phyloP scores from a whole-genome alignment of 176 grass and related monocot species.

The Oryza brachyantha region DNA sequence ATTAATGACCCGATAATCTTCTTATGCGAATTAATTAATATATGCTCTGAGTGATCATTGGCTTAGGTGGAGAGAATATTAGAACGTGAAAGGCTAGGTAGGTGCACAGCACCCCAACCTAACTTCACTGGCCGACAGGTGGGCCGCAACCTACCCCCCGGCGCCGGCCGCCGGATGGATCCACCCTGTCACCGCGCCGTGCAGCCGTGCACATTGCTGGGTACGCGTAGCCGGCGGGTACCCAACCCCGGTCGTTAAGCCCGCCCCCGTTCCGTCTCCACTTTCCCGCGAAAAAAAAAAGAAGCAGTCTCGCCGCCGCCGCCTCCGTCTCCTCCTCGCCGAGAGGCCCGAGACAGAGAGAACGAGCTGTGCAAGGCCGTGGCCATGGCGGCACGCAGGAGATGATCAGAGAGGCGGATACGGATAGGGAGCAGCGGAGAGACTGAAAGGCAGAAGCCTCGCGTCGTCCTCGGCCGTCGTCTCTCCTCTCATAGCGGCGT shows the following conservation, averaged over 20 bases:
- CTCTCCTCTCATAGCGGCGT: background rate
- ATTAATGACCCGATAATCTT: no score
- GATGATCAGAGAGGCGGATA: background rate
- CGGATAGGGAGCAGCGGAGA: background rate
- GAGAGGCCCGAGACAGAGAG: conserved; percentile 7
- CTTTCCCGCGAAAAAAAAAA: conserved; percentile 27
- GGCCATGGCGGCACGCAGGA: background rate
- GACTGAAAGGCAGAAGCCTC: background rate
- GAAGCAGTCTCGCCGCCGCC: no score
- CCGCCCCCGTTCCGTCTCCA: background rate
- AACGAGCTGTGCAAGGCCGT: background rate
- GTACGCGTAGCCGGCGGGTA: background rate
- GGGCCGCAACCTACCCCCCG: conserved; percentile 7
- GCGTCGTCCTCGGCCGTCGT: background rate
- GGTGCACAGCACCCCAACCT: background rate
- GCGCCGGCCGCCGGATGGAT: conserved; percentile 16
- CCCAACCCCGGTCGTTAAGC: conserved; percentile 28
- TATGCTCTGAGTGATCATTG: background rate
- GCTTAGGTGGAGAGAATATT: conserved; percentile 33
- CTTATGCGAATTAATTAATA: background rate
- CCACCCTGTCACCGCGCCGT: conserved; percentile 20
- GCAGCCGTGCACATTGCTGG: conserved; percentile 36
- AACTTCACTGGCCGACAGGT: background rate
- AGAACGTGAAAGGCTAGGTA: conserved; percentile 12
- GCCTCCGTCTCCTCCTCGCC: conserved; percentile 7